Conservation (phyloP, 306 rosid genomes). For the Pachyrhizus erosus region DNA sequence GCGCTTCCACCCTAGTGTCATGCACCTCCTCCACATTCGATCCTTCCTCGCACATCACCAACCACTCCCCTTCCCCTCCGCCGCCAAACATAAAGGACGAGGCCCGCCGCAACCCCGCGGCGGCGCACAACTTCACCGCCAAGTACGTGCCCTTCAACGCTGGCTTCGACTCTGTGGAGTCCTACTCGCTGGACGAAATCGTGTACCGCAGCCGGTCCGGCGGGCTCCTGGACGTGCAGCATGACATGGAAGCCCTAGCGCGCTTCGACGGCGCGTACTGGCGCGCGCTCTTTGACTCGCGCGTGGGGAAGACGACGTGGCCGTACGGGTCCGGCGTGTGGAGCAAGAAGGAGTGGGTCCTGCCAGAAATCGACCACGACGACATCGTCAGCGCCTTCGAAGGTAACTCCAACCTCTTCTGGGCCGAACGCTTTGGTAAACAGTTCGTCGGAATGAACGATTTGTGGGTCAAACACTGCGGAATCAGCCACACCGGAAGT, state of each 20-base stretch:
- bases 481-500: conserved; percentile 79
- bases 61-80: conserved; percentile 47
- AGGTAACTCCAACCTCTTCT: conserved; percentile 82
- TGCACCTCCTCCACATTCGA: conserved; percentile 62
- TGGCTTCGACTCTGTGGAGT: conserved; percentile 57
- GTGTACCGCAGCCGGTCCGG: conserved; percentile 88
- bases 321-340: conserved; percentile 94
- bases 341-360: conserved; percentile 93
- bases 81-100: conserved; percentile 71
- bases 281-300: conserved; percentile 79
- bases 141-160: conserved; percentile 78
- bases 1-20: background rate
- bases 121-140: conserved; percentile 58
- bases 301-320: conserved; percentile 90
- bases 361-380: conserved; percentile 77
- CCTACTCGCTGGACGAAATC: conserved; percentile 84
- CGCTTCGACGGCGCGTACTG: conserved; percentile 78
- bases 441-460: conserved; percentile 82
- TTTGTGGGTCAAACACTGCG: conserved; percentile 88
- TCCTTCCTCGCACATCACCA: conserved; percentile 49
- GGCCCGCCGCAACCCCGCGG: conserved; percentile 64
- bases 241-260: conserved; percentile 67
- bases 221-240: conserved; percentile 78
- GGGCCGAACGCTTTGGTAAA: conserved; percentile 90
- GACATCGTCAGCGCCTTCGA: conserved; percentile 81